Evolutionary conservation across 2,329 filamentous ascomycete species (phyloP), one percentile per base, ranked within the genome.

Genomic region (Ascochyta lentis): DNA sequence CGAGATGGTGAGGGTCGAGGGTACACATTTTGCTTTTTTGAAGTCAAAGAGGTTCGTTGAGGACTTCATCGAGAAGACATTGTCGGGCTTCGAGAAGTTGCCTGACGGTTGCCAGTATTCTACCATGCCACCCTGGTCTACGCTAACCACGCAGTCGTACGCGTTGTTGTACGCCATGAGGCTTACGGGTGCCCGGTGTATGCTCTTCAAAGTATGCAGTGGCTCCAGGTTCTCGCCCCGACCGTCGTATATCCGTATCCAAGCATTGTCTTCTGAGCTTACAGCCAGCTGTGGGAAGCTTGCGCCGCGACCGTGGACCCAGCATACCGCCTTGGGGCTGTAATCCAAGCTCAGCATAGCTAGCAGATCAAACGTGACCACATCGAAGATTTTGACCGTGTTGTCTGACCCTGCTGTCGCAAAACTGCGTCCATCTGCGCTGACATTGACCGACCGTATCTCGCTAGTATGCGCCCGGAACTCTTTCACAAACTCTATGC

Each of bases 401-500:
- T 87, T 86, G 77, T 96, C 92, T 37, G 73, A 79, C 33, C 95
- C 95, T 6, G 89, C 90, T 6, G 92, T 96, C 47, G 94, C 96
- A 80, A 96, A 99, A 76, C 91, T 96, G 68, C 92, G 85, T 0
- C 95, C 95, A 76, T 99, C 95, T 37, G 88, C 85, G 77, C 94
- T 98, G 60, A 91, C 89, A 34, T 88, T 95, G 40, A 95, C 91
- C 26, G 89, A 89, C 58, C 83, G 87, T 70, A 98, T 91, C 71
- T 96, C 91, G 47, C 91, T 91, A 54, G 85, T 83, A 77, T 99
- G 96, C 7, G 95, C 93, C 71, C 88, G 89, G 79, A 96, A 99
- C 78, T 99, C 93, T 78, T 99, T 99, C 49, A 98, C 94, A 71
- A 99, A 99, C 78, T 99, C 96, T 55, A 99, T 90, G 0, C 91